Conservation (phyloP, 768 basidiomycete genomes). For the Boletales sp. region DNA sequence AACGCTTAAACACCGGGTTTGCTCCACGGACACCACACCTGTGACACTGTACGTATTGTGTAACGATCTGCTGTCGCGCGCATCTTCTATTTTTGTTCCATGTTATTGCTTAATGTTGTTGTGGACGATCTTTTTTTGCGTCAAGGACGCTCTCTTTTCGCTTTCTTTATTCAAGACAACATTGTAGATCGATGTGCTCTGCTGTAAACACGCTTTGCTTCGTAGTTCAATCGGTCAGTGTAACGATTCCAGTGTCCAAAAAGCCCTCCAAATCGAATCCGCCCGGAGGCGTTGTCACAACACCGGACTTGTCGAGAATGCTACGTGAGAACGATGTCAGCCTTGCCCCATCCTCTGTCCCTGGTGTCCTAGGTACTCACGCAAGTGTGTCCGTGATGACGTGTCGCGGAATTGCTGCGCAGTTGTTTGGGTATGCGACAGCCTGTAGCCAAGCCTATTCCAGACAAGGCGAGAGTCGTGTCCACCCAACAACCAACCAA, state of each 20-base stretch:
- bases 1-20: conserved; percentile 1
- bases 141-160: not conserved
- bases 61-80: conserved; percentile 1
- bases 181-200: not conserved
- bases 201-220: not conserved
- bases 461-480: not conserved
- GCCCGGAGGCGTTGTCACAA: conserved; percentile 49
- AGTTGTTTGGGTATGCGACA: conserved; percentile 70
- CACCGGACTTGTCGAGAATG: conserved; percentile 72
- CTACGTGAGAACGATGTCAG: conserved; percentile 34
- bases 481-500: not conserved
- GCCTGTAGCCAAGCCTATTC: conserved; percentile 76
- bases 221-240: conserved; percentile 35
- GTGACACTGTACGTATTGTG: conserved; percentile 10
- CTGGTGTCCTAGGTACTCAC: conserved; percentile 36
- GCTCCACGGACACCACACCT: conserved; percentile 13
- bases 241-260: conserved; percentile 52
- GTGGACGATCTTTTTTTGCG: conserved; percentile 7
- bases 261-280: conserved; percentile 58
- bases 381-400: conserved; percentile 68
- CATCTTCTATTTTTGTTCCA: not conserved
- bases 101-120: conserved; percentile 17
- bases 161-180: not conserved
- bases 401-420: conserved; percentile 56
- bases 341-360: not conserved